Evolutionary conservation across 75 land plant species (phyloP), one percentile per base, ranked within the genome.

Genomic region (Cupressus sempervirens): DNA sequence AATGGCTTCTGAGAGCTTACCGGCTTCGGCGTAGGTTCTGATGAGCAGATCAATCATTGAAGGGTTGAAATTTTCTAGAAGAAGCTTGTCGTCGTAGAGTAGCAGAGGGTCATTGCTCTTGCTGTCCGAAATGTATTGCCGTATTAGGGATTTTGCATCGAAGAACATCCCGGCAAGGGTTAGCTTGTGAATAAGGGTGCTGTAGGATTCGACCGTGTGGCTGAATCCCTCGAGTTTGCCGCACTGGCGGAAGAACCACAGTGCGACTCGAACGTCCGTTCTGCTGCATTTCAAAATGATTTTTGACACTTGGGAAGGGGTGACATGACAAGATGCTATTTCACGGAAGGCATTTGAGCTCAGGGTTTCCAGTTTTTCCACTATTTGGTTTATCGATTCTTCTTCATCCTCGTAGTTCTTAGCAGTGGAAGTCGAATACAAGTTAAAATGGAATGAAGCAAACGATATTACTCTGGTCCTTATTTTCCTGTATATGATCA

Each of bases 1-100:
- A n/a, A 67, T 10, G 14, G 92, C 94, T 43, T 89, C 84, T n/a
- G 86, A 81, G 65, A 90, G 85, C 38, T 54, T 35, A 18, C 76
- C 65, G 38, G 43, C 20, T 12, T 86, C 86, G 26, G 73, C 50
- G 53, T 91, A 91, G 26, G 87, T 91, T 35, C 82, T 82, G 48
- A 91, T 45, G 52, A 79, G 48, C 81, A 79, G 46, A 45, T 79
- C 81, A 18, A 12, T 56, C 34, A 80, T 67, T 67, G 90, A 83
- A 46, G 89, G 58, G 38, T 30, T 38, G 34, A 77, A 54, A 30
- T 76, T 86, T 26, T 4, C 29, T 3, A 83, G 86, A 26, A 56
- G 65, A 83, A 41, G 36, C 20, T 56, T 53, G 46, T 3, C 45
- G 43, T 77, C 68, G 52, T 52, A 85, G 87, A 41, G 87, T 82